A percentile compares a stretch with the other conserved stretches of the same genome.
Evolutionary conservation across 805 yeast genomes (phyloP).

Genomic region (Yamadazyma akitaensis): DNA sequence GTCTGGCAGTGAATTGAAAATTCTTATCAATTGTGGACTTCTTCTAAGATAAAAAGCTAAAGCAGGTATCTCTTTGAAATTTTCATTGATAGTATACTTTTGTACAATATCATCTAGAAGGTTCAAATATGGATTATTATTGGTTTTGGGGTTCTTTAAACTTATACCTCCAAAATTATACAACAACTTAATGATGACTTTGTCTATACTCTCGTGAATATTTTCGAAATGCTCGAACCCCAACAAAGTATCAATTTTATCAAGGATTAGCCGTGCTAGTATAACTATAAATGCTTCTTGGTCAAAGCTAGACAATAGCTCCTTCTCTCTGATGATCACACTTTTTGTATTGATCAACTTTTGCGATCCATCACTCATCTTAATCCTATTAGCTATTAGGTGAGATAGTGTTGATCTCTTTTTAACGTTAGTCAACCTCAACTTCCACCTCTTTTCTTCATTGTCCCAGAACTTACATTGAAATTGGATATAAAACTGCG

Average conservation of each 20-base stretch:
- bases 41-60: slow-evolving; percentile 32
- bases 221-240: slow-evolving; percentile 34
- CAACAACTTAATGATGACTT: slow-evolving; percentile 23
- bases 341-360: slow-evolving; percentile 18
- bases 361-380: slow-evolving; percentile 14
- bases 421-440: slow-evolving; percentile 29
- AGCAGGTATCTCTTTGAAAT: slow-evolving; percentile 27
- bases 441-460: slow-evolving; percentile 16
- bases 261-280: slow-evolving; percentile 29
- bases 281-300: slow-evolving; percentile 28
- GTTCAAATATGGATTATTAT: slow-evolving; percentile 21
- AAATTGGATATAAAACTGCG: slow-evolving; percentile 31
- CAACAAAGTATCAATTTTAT: slow-evolving; percentile 30
- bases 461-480: slow-evolving; percentile 28
- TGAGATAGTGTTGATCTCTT: slow-evolving; percentile 27
- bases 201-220: slow-evolving; percentile 24
- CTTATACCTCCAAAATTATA: slow-evolving; percentile 27
- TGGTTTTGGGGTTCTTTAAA: not conserved
- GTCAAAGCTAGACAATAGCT: slow-evolving; percentile 29
- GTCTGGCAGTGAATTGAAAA: slow-evolving; percentile 44
- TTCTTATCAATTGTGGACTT: slow-evolving; percentile 33
- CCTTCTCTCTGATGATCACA: slow-evolving; percentile 23
- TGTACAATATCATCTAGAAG: slow-evolving; percentile 10
- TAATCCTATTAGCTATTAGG: slow-evolving; percentile 15
- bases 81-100: slow-evolving; percentile 22